A percentile compares a stretch with the other conserved stretches of the same genome.
Evolutionary conservation across 2,329 filamentous ascomycete species (phyloP).

Genomic region (Aspergillus transmontanensis): DNA sequence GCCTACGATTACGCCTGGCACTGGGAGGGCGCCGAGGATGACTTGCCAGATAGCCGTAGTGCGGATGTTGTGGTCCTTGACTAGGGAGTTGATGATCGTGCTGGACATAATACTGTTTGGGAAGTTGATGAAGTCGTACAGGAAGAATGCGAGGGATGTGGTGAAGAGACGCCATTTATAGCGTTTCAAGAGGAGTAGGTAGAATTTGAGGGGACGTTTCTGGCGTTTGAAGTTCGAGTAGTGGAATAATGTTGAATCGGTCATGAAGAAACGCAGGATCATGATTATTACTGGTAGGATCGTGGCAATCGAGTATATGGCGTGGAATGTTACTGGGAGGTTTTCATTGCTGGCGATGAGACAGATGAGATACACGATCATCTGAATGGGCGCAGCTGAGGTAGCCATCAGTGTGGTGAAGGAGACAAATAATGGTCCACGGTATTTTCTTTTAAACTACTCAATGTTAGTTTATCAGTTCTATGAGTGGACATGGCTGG

Average conservation of each 20-base stretch:
- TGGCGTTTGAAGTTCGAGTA: constrained; percentile 35
- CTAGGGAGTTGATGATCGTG: constrained; percentile 36
- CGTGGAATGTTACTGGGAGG: constrained; percentile 31
- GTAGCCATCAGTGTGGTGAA: constrained; percentile 42
- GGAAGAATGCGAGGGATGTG: constrained; percentile 38
- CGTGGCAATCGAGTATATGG: constrained; percentile 36
- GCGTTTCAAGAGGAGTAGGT: constrained; percentile 27
- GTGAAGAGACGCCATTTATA: constrained; percentile 33
- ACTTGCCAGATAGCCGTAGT: constrained; percentile 40
- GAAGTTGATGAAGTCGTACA: constrained; percentile 44
- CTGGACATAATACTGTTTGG: constrained; percentile 41
- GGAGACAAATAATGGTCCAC: constrained; percentile 39
- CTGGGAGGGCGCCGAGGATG: constrained; percentile 34
- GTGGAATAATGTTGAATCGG: constrained; percentile 35
- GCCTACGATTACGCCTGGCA: constrained; percentile 37
- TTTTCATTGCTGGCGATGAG: constrained; percentile 40
- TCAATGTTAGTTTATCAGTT: neutral
- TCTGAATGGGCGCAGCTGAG: constrained; percentile 34
- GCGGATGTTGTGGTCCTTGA: constrained; percentile 34
- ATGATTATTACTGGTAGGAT: constrained; percentile 37
- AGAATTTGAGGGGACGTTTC: constrained; percentile 27
- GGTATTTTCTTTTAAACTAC: constrained; percentile 27
- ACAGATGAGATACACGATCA: constrained; percentile 40
- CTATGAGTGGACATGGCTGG: too few relatives aligned
- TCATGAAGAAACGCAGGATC: constrained; percentile 37